A percentile compares a stretch with the other conserved stretches of the same genome.
Evolutionary conservation across 768 basidiomycete species (phyloP).

Genomic region (Leccinum rimulosum): DNA sequence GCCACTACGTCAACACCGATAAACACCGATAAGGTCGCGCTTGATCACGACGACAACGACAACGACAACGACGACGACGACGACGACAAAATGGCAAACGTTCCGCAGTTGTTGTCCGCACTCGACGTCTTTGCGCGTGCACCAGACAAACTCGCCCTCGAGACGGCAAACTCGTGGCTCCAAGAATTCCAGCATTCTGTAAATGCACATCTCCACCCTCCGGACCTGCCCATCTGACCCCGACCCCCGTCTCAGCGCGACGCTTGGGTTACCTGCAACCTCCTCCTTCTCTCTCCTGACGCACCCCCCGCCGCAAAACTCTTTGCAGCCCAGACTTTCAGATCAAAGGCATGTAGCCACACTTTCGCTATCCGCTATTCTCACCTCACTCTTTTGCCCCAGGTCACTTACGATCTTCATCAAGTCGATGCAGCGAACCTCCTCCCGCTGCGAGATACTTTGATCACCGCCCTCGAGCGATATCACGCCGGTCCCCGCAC

Average conservation of each 20-base stretch:
- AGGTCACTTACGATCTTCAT: conserved; percentile 95
- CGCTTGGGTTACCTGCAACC: conserved; percentile 95
- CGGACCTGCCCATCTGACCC: conserved; percentile 64
- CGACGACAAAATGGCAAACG: conserved; percentile 53
- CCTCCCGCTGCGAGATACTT: conserved; percentile 81
- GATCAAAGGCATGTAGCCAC: conserved; percentile 72
- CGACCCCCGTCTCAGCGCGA: conserved; percentile 76
- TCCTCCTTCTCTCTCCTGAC: conserved; percentile 79
- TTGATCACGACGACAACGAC: conserved; percentile 1
- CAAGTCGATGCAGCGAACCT: conserved; percentile 78
- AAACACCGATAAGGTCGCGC: conserved; percentile 26
- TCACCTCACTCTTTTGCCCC: conserved; percentile 33
- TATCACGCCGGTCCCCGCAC: conserved; percentile 77
- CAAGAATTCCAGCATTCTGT: conserved; percentile 99
- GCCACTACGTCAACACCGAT: conserved; percentile 33
- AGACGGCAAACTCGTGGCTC: conserved; percentile 91
- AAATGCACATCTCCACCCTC: conserved; percentile 73
- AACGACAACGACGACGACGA: conserved; percentile 9
- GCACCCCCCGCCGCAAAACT: conserved; percentile 78
- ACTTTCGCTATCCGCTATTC: conserved; percentile 2
- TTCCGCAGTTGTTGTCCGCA: conserved; percentile 72
- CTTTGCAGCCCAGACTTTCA: conserved; percentile 96
- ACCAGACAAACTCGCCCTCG: conserved; percentile 80
- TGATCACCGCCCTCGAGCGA: conserved; percentile 70
- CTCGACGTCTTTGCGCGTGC: conserved; percentile 77